A percentile compares a stretch with the other conserved stretches of the same genome.
Evolutionary conservation across 345 rosid genomes (phyloP).

Genomic region (Psidium guajava): DNA sequence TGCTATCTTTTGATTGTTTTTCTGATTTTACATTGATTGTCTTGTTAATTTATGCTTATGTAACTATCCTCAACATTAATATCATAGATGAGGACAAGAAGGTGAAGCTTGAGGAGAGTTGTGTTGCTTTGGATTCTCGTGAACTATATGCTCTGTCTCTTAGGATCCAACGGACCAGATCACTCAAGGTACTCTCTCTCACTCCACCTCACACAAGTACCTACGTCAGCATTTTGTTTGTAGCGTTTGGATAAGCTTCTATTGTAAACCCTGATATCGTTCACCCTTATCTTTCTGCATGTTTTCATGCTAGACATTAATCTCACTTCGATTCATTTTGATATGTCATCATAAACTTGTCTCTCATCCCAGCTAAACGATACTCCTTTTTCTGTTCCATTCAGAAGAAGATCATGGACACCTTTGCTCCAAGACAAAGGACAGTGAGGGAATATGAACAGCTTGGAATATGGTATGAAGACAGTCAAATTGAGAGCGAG

Average conservation of each 20-base stretch:
- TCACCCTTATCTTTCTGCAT: not conserved
- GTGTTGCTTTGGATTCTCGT: conserved; percentile 19
- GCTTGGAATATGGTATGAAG: conserved; percentile 70
- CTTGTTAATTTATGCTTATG: conserved; percentile 15
- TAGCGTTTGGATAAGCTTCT: not conserved
- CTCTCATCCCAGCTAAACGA: not conserved
- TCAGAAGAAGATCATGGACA: conserved; percentile 62
- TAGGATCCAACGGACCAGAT: conserved; percentile 37
- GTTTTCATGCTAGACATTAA: not conserved
- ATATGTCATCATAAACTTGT: not conserved
- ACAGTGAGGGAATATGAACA: conserved; percentile 64
- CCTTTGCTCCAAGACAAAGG: conserved; percentile 43
- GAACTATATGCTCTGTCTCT: conserved; percentile 35
- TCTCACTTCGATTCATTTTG: not conserved
- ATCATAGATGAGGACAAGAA: conserved; percentile 31
- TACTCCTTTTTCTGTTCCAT: not conserved
- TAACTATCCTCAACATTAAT: conserved; percentile 27
- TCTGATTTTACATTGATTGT: not conserved
- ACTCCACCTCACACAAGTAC: not conserved
- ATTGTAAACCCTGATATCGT: not conserved
- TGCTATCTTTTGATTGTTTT: not conserved
- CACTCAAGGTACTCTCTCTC: conserved; percentile 43
- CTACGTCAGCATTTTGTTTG: not conserved
- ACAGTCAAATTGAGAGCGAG: conserved; percentile 26
- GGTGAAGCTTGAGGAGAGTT: conserved; percentile 32